A percentile compares a stretch with the other conserved stretches of the same genome.
Conservation (phyloP, 2,329 filamentous ascomycete species). For the Rhytidhysteron rufulum region DNA sequence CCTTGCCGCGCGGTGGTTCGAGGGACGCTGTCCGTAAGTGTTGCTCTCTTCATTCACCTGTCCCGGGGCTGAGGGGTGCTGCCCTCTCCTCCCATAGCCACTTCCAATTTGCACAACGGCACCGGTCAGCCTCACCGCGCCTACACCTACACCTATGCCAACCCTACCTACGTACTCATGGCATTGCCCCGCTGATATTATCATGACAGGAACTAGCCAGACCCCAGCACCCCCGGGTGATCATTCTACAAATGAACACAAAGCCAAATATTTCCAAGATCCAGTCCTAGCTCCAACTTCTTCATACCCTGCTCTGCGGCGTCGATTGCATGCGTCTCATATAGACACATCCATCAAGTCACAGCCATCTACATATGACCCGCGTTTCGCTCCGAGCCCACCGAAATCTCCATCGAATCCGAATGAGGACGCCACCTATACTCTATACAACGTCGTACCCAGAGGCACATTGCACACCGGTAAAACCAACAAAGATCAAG, state of each 20-base stretch:
- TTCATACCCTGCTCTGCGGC: background rate
- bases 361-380: background rate
- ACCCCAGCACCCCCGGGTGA: background rate
- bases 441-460: background rate
- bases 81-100: background rate
- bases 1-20: slow-evolving; percentile 28
- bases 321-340: background rate
- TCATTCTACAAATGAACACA: background rate
- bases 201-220: slow-evolving; percentile 20
- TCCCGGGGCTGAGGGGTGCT: slow-evolving; percentile 1
- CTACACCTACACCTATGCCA: background rate
- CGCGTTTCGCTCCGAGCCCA: background rate
- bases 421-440: background rate
- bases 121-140: background rate
- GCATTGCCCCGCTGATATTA: slow-evolving; percentile 15
- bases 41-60: slow-evolving; percentile 5
- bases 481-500: slow-evolving; percentile 24
- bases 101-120: background rate
- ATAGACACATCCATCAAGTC: background rate
- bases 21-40: slow-evolving; percentile 20
- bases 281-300: background rate
- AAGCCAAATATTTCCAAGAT: background rate
- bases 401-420: background rate
- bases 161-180: slow-evolving; percentile 19
- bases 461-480: slow-evolving; percentile 12